Conservation (phyloP, 768 basidiomycete species). For the Steccherinum ochraceum region DNA sequence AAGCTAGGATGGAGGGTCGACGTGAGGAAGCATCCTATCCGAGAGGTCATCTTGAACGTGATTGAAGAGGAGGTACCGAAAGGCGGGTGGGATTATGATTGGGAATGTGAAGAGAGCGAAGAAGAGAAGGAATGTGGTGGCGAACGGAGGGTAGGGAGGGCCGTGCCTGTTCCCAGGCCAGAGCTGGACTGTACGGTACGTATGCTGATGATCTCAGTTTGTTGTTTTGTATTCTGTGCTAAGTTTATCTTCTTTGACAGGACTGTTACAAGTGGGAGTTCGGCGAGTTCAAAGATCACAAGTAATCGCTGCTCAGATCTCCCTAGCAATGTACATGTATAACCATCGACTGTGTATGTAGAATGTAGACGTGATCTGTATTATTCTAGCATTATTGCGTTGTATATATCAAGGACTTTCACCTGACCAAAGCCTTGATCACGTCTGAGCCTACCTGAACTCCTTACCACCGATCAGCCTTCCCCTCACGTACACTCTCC, state of each 20-base stretch:
- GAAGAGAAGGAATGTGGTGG: constrained; percentile 52
- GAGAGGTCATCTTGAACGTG: constrained; percentile 46
- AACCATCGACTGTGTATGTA: not conserved
- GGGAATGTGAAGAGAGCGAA: constrained; percentile 40
- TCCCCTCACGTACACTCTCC: constrained; percentile 80
- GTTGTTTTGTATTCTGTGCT: constrained; percentile 20
- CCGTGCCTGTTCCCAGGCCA: not conserved
- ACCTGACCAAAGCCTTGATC: no score
- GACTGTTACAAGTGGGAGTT: constrained; percentile 81
- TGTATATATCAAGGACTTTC: not conserved
- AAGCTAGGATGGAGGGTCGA: constrained; percentile 56
- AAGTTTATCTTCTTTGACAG: no score
- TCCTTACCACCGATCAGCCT: constrained; percentile 64
- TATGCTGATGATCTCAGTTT: not conserved
- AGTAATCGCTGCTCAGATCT: not conserved
- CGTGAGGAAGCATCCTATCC: constrained; percentile 49
- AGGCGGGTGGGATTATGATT: constrained; percentile 30
- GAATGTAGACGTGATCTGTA: not conserved
- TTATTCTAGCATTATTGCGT: not conserved
- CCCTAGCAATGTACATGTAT: not conserved
- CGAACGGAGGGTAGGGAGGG: not conserved
- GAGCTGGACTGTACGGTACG: not conserved
- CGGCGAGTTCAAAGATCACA: constrained; percentile 33
- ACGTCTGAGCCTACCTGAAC: constrained; percentile 7
- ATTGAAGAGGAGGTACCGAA: constrained; percentile 39